Evolutionary conservation across 2,329 filamentous ascomycete genomes (phyloP), one percentile per base, ranked within the genome.

Genomic region (Trichocomaceae sp.): DNA sequence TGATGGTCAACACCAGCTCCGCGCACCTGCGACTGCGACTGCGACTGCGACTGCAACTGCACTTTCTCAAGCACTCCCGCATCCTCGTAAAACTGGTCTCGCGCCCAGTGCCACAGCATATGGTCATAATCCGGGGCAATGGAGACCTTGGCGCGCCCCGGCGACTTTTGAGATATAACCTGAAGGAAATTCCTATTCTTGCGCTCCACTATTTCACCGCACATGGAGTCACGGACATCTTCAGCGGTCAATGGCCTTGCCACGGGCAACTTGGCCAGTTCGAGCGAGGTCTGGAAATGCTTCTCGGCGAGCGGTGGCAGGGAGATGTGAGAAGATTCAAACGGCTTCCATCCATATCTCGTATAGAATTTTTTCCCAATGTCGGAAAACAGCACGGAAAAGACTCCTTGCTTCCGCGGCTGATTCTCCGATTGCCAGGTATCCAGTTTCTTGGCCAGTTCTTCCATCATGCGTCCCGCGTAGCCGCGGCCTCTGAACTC

Each of bases 351-450:
- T 46, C 90, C 90, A 59, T 83, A 78, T 31, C 77, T 78, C 3
- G 86, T 81, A 72, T 96, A 96, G 71, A 90, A 96, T 39, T 76
- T 75, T 75, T 89, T 87, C 19, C 91, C 89, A 60, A 95, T 90
- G 64, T 95, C 89, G 8, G 90, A 95, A 71, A 85, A 96, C 8
- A 96, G 77, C 7, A 95, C 81, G 0, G 88, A 91, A 69, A 92
- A 93, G 13, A 82, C 70, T 59, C 68, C 77, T 66, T 66, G 69
- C 61, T 68, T 66, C 19, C 66, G 64, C 46, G 61, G 58, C 50
- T 72, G 68, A 37, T 71, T 65, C 29, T 75, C 75, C 56, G 73
- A 71, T 61, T 83, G 78, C 72, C 79, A 79, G 2, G 72, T 78
- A 58, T 77, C 74, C 42, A 84, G 64, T 52, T 71, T 74, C 50